A percentile compares a stretch with the other conserved stretches of the same genome.
These are phyloP conservation scores for Talaromyces adpressus DNA, from an alignment of 495 filamentous ascomycete genomes.

Conservation along the genomic window DNA sequence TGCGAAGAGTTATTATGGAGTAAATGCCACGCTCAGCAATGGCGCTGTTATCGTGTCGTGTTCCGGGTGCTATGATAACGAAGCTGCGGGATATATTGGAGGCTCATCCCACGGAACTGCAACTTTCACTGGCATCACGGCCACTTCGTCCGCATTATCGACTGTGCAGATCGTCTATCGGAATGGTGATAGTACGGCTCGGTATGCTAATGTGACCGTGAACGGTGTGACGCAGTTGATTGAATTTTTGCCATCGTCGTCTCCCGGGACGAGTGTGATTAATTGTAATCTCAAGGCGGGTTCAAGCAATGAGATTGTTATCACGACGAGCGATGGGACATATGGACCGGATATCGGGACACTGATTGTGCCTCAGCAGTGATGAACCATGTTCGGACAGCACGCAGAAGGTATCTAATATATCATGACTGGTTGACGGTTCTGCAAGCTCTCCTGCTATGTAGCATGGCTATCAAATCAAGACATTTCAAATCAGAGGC, in stretches of 20 bases:
- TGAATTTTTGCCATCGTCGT: neutral
- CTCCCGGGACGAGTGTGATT: neutral
- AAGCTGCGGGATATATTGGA: slow-evolving; percentile 2
- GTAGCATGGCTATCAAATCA: neutral
- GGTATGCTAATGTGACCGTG: slow-evolving; percentile 1
- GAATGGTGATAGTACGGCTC: neutral
- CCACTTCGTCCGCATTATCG: neutral
- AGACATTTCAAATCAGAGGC: neutral
- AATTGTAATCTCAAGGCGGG: neutral
- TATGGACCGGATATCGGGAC: slow-evolving; percentile 2
- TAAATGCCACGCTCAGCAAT: neutral
- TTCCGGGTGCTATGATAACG: neutral
- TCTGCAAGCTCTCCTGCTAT: neutral
- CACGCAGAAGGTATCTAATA: neutral
- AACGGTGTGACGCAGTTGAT: neutral
- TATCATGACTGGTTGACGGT: neutral
- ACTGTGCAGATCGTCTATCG: slow-evolving; percentile 1
- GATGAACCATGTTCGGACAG: neutral
- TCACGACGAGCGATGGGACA: neutral
- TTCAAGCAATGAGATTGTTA: neutral
- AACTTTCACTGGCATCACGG: neutral
- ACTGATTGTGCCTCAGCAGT: neutral
- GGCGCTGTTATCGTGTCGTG: neutral
- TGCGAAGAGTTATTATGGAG: neutral
- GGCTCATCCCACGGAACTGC: neutral